Evolutionary conservation across 257 asterid species (phyloP).

Genomic region (Solanum chmielewskii): DNA sequence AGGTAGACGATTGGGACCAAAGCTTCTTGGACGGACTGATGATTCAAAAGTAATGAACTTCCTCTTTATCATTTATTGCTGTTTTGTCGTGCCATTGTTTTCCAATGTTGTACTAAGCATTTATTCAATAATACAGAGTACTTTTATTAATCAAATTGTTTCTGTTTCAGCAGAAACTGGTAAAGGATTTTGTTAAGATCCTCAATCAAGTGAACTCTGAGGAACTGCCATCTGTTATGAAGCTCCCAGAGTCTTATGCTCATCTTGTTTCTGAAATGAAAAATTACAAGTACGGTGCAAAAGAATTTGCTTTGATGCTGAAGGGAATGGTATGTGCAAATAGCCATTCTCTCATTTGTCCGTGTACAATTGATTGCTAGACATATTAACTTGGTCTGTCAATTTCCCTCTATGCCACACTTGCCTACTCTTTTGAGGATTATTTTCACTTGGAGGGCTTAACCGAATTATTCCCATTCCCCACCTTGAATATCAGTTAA

Average conservation of each 20-base stretch:
- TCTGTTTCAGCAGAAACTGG: constrained; percentile 58
- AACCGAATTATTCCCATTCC: neutral
- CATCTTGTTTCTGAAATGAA: constrained; percentile 95
- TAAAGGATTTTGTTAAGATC: constrained; percentile 76
- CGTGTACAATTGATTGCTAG: neutral
- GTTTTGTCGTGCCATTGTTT: neutral
- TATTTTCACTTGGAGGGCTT: neutral
- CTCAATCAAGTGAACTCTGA: constrained; percentile 87
- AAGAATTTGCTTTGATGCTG: constrained; percentile 83
- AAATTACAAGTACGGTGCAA: constrained; percentile 61
- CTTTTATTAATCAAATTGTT: neutral
- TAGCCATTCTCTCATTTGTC: neutral
- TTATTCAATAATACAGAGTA: neutral
- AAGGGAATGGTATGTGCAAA: constrained; percentile 82
- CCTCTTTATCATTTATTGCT: neutral
- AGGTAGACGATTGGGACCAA: constrained; percentile 96
- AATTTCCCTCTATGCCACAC: neutral
- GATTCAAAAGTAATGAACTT: constrained; percentile 71
- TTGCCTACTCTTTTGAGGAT: neutral
- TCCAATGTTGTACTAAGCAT: neutral
- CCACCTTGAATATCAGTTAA: neutral
- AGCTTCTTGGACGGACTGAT: constrained; percentile 77
- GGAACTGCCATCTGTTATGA: constrained; percentile 72
- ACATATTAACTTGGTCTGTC: neutral
- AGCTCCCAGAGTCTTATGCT: constrained; percentile 82